Evolutionary conservation across 805 yeast species (phyloP), one percentile per base, ranked within the genome.

Genomic region (Candida golubevii): DNA sequence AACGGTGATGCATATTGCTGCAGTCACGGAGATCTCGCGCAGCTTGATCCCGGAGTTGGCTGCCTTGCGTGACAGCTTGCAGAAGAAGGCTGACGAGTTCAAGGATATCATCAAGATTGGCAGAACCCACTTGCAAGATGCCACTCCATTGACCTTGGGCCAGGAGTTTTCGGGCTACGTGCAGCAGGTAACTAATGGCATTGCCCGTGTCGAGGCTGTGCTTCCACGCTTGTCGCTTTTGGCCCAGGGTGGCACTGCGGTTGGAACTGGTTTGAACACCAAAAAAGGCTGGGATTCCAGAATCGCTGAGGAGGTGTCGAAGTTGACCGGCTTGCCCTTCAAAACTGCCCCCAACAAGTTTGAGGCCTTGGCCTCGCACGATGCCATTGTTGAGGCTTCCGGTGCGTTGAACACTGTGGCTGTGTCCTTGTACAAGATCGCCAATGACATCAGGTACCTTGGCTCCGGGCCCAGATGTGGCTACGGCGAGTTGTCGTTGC

Each of bases 381-480:
- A 93, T 65, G 99, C 99, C 51, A 77, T 93, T 59, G 98, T 93
- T 46, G 98, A 91, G 75, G 93, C 96, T 42, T 86, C 96, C 31
- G 99, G 98, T 65, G 97, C 97, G 38, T 77, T 93, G 57, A 93
- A 91, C 82, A 88, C 97, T 42, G 82, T 93, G 48, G 97, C 98
- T 35, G 87, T 80, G 33, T 89, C 97, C 18, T 75, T 93, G 58
- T 93, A 75, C 83, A 93, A 93, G 79, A 93, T 93, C 59, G 98
- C 97, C 59, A 88, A 93, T 70, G 99, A 93, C 68, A 93, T 93
- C 68, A 81, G 99, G 73, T 93, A 93, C 79, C 81, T 93, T 58
- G 99, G 98, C 53, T 88, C 97, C 38, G 99, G 99, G 61, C 99
- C 99, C 65, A 85, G 99, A 75, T 93, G 99, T 73, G 99, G 99